Evolutionary conservation across 441 rosid genomes (phyloP), one percentile per base, ranked within the genome.

Genomic region (Hura crepitans): DNA sequence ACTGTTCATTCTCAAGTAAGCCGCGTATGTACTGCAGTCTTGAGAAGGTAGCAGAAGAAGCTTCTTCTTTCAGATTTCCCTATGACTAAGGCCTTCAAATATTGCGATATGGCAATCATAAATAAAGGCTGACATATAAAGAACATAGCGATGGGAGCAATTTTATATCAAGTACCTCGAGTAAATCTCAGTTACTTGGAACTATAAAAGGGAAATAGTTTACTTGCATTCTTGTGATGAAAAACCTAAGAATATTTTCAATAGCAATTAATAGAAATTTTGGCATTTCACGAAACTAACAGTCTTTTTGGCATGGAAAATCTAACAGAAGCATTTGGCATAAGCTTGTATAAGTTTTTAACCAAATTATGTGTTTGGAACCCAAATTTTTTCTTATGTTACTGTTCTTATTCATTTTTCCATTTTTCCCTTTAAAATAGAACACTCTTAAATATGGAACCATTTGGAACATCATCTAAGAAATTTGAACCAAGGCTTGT

Each of bases 1-100:
- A 90, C 85, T 3, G 90, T 85, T 59, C 87, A 88, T 81, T 85
- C 93, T 70, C 91, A 88, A 79, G 97, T 95, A 89, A 91, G 98
- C 69, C 51, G 68, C 35, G 59, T 78, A 75, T 14, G 77, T 81
- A 33, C 66, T 74, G 15, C 66, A 13, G n/a, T 43, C 2, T 5
- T 31, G 50, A 54, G 27, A 47, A 70, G n/a, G 46, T 14, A 11
- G 42, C 46, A 42, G 12, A 17, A 39, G 56, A 18, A 28, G 27
- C 5, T 15, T 22, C 0, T 54, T 22, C 0, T 4, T 57, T 1
- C 13, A 7, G 2, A 17, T 33, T 22, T 23, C 5, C 14, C 25
- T 22, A 0, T 59, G 39, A 55, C n/a, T 69, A 33, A 47, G 20
- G 13, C 35, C 20, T 63, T 63, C 35, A 25, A 3, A n/a, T 46